Evolutionary conservation across 371 early-diverging fungal species (phyloP).

Genomic region (Entomophthora muscae): DNA sequence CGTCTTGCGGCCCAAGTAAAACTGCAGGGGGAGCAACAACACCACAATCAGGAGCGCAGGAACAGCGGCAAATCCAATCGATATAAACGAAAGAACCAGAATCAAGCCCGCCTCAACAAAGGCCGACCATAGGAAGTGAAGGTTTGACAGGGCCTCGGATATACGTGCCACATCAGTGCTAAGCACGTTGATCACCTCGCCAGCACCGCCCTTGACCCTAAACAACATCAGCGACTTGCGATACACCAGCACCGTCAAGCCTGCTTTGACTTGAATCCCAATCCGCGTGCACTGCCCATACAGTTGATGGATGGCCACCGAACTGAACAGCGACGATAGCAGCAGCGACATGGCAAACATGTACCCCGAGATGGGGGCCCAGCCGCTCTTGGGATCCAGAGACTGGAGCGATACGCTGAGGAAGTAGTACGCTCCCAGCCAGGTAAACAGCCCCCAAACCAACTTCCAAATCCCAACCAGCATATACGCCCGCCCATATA

Average conservation of each 20-base stretch:
- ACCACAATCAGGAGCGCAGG: slow-evolving; percentile 33
- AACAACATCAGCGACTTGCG: slow-evolving; percentile 39
- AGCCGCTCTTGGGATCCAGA: slow-evolving; percentile 11
- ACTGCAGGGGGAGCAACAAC: slow-evolving; percentile 41
- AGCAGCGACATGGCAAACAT: slow-evolving; percentile 28
- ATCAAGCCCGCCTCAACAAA: slow-evolving; percentile 31
- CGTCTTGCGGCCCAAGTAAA: slow-evolving; percentile 26
- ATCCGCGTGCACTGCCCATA: slow-evolving; percentile 28
- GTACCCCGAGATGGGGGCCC: slow-evolving; percentile 18
- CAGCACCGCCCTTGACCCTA: slow-evolving; percentile 37
- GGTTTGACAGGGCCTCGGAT: slow-evolving; percentile 41
- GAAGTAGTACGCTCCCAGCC: slow-evolving; percentile 31
- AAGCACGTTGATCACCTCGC: slow-evolving; percentile 30
- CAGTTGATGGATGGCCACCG: slow-evolving; percentile 35
- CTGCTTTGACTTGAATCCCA: slow-evolving; percentile 42
- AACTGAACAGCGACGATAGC: slow-evolving; percentile 18
- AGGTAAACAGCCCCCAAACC: slow-evolving; percentile 33
- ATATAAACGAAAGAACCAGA: slow-evolving; percentile 22
- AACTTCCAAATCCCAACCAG: slow-evolving; percentile 37
- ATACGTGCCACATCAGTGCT: slow-evolving; percentile 34
- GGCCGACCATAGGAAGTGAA: slow-evolving; percentile 53
- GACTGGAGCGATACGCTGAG: slow-evolving; percentile 21
- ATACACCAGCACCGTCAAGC: slow-evolving; percentile 44
- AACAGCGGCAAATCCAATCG: slow-evolving; percentile 27
- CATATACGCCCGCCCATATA: slow-evolving; percentile 17